A percentile compares a stretch with the other conserved stretches of the same genome.
phyloP scores from a whole-genome alignment of 176 grass and related monocot genomes.

The bread wheat (Triticum aestivum) region IWGSC_CS_RefSeq_v2.1 NC_057805.1:228346373-228346872 shows the following conservation, averaged over 20 bases:
- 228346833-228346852: neutral
- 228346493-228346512: neutral
- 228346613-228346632: neutral
- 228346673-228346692: constrained; percentile 56
- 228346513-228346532: constrained; percentile 89
- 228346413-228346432: constrained; percentile 93
- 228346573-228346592: constrained; percentile 96
- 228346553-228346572: constrained; percentile 97
- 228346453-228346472: constrained; percentile 2
- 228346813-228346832: constrained; percentile 4
- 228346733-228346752: constrained; percentile 95
- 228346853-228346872: constrained; percentile 40
- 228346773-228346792: constrained; percentile 92
- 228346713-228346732: constrained; percentile 99
- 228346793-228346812: constrained; percentile 23
- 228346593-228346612: constrained; percentile 52
- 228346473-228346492: constrained; percentile 9
- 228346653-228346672: neutral
- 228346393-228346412: constrained; percentile 94
- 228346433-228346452: constrained; percentile 25
- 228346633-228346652: constrained; percentile 12
- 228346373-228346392: constrained; percentile 97
- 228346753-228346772: constrained; percentile 90
- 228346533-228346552: constrained; percentile 88
- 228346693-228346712: constrained; percentile 94